Evolutionary conservation across 2,329 filamentous ascomycete genomes (phyloP), one percentile per base, ranked within the genome.

Genomic region (Periglandula ipomoeae): DNA sequence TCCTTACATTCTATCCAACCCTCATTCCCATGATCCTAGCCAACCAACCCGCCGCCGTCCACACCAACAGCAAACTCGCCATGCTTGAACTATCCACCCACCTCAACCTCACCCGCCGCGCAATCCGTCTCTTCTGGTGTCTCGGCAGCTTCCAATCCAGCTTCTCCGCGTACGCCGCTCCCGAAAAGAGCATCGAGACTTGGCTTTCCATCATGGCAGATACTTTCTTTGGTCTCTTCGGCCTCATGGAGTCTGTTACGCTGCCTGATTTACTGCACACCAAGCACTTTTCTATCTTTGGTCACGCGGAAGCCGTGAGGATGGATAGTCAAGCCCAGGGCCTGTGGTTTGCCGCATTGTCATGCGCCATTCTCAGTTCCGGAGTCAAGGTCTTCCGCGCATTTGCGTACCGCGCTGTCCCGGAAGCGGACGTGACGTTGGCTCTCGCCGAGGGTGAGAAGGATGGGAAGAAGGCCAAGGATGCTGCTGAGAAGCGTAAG

Each of bases 81-180:
- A 63, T 71, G 26, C 48, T 55, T 32, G 45, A 55, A 4, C 58
- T 79, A 17, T 66, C 68, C 51, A 52, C 58, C 40, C 69, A 68
- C 35, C 58, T 80, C 47, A 73, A 70, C 52, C 58, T 78, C 39
- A 65, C 67, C 17, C 73, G 85, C 34, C 77, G 84, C 20, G 81
- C 78, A 64, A 74, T 88, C 59, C 79, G 85, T 11, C 68, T 85
- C 50, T 84, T 87, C 61, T 81, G 82, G 57, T 87, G 84, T 60
- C 65, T 85, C 46, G 78, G 81, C 41, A 73, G 71, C 44, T 82
- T 86, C 55, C 60, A 69, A 22, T 61, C 67, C 2, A 77, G 80
- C 1, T 74, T 72, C 59, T 38, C 50, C 4, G 47, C 61, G 3
- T 50, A 54, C 5, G 41, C 56, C 9, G 44, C 61, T 2, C 52